A percentile compares a stretch with the other conserved stretches of the same genome.
Evolutionary conservation across 352 stramenopile species (phyloP).

Genomic region (Phytophthora kernoviae): DNA sequence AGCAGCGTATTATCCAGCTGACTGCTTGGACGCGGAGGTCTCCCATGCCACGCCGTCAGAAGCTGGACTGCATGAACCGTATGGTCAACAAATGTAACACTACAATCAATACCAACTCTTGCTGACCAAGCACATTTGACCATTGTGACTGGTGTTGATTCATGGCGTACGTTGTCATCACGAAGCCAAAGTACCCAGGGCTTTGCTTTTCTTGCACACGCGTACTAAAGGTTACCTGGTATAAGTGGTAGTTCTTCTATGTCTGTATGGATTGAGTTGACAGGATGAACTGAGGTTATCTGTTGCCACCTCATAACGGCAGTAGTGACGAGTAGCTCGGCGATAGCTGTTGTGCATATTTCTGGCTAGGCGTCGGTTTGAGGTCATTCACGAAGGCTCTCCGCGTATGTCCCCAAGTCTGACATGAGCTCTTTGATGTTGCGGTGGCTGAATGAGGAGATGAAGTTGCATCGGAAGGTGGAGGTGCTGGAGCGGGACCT

Average conservation of each 20-base stretch:
- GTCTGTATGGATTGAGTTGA: neutral
- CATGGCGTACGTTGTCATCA: neutral
- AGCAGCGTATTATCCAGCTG: slow-evolving; percentile 65
- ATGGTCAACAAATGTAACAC: slow-evolving; percentile 65
- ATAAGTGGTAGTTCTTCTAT: too few species aligned
- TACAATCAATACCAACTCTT: slow-evolving; percentile 38
- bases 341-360: slow-evolving; percentile 21
- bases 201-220: too few species aligned
- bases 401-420: neutral
- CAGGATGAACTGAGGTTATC: neutral
- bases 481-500: slow-evolving; percentile 61
- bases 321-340: slow-evolving; percentile 5
- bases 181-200: too few species aligned
- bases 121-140: slow-evolving; percentile 17
- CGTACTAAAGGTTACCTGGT: too few species aligned
- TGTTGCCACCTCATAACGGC: neutral
- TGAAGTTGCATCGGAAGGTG: slow-evolving; percentile 53
- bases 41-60: slow-evolving; percentile 59
- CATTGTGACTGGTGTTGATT: slow-evolving; percentile 7
- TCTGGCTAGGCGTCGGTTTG: slow-evolving; percentile 30
- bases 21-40: slow-evolving; percentile 64
- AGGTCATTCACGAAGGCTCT: neutral
- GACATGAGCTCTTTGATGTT: slow-evolving; percentile 66
- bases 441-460: slow-evolving; percentile 72
- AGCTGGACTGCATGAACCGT: slow-evolving; percentile 69